phyloP scores from a whole-genome alignment of 1,284 basidiomycete genomes.

The Ceratobasidium sp. region DNA sequence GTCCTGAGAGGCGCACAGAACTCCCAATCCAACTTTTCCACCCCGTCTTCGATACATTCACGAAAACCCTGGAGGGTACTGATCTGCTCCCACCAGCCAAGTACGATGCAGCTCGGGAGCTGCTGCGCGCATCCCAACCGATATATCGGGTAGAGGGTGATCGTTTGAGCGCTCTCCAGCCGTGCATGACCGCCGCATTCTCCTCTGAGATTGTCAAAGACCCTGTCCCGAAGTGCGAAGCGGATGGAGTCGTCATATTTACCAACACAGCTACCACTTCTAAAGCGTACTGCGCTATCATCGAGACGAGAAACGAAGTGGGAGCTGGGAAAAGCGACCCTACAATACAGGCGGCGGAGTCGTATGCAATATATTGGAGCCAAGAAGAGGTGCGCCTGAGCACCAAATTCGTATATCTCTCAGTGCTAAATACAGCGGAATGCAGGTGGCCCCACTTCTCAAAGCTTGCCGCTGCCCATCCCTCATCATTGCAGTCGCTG shows the following conservation, averaged over 20 bases:
- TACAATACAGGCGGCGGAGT: constrained; percentile 11
- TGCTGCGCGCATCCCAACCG: not conserved
- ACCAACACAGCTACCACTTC: not conserved
- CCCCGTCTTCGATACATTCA: constrained; percentile 23
- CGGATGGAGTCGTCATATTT: not conserved
- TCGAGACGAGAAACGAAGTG: constrained; percentile 41
- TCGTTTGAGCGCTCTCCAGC: not conserved
- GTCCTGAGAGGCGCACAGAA: not conserved
- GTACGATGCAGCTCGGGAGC: not conserved
- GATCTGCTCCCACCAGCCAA: no score
- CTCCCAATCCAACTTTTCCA: constrained; percentile 1
- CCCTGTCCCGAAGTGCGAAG: not conserved
- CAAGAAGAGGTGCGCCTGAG: constrained; percentile 1
- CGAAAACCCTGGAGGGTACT: not conserved
- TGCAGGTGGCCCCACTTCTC: constrained; percentile 39
- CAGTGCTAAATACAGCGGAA: no score
- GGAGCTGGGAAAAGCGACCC: constrained; percentile 39
- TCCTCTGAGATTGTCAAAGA: not conserved
- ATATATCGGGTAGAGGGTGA: not conserved
- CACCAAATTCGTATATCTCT: no score
- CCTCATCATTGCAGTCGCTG: constrained; percentile 53
- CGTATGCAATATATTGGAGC: constrained; percentile 27
- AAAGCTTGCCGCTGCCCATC: constrained; percentile 53
- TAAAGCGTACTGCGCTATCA: not conserved
- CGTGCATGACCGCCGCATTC: not conserved